phyloP scores from a whole-genome alignment of 169 alveolate genomes.

The Amoebophrya sp. region DNA sequence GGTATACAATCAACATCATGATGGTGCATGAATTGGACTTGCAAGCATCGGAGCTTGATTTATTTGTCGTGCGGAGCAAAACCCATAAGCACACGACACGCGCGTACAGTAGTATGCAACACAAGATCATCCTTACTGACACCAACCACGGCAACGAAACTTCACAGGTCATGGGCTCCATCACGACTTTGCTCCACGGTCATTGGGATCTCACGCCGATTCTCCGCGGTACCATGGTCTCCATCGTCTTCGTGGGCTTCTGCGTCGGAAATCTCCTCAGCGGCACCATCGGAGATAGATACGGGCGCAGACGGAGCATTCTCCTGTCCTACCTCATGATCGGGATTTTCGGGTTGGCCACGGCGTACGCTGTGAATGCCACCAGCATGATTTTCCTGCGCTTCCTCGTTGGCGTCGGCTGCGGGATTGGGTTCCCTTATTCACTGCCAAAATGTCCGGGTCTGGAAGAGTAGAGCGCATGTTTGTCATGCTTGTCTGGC shows the following conservation, averaged over 20 bases:
- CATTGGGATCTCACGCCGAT: neutral
- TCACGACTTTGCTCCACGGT: neutral
- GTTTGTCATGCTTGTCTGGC: too few species aligned
- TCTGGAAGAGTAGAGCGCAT: too few species aligned
- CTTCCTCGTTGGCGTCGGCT: neutral
- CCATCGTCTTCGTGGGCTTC: neutral
- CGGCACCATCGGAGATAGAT: conserved; percentile 18
- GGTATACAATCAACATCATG: too few species aligned
- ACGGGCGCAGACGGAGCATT: conserved; percentile 6
- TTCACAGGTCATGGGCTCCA: neutral
- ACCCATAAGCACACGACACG: too few species aligned
- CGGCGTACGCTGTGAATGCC: neutral
- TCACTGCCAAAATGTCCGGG: too few species aligned
- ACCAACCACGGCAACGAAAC: too few species aligned
- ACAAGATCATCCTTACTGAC: too few species aligned
- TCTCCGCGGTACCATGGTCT: neutral
- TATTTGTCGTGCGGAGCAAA: too few species aligned
- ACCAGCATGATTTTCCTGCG: neutral
- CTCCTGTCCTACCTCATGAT: conserved; percentile 11
- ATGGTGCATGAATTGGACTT: too few species aligned
- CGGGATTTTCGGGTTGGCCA: conserved; percentile 32
- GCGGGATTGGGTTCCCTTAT: neutral
- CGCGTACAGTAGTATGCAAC: too few species aligned
- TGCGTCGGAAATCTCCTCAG: conserved; percentile 19
- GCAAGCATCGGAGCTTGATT: too few species aligned